Conservation (phyloP, 345 rosid species). For the Rubroshorea leprosula region DNA sequence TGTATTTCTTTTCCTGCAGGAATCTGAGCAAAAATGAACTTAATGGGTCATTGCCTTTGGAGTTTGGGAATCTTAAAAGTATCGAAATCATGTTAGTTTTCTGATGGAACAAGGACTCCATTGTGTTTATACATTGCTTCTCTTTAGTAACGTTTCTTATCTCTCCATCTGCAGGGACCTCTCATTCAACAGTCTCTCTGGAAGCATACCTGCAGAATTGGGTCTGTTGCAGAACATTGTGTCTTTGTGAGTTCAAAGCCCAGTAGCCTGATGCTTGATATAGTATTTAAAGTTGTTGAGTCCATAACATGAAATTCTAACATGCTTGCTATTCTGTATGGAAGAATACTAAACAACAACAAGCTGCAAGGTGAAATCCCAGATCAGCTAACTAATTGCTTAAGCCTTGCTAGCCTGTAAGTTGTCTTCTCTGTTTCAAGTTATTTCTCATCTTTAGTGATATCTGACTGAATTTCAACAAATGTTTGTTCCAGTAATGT, state of each 20-base stretch:
- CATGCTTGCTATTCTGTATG: slow-evolving; percentile 2
- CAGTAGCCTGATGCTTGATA: neutral
- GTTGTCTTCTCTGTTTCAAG: slow-evolving; percentile 11
- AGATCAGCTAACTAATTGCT: slow-evolving; percentile 71
- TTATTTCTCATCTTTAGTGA: neutral
- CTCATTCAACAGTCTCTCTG: slow-evolving; percentile 65
- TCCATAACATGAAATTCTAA: neutral
- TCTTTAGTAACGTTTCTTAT: neutral
- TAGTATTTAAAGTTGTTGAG: neutral
- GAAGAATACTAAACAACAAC: slow-evolving; percentile 75
- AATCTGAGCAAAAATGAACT: slow-evolving; percentile 74
- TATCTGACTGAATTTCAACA: neutral
- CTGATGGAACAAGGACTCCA: neutral
- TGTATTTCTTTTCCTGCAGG: slow-evolving; percentile 22
- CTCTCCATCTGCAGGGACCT: slow-evolving; percentile 46
- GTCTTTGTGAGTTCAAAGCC: slow-evolving; percentile 52
- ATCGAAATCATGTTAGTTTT: slow-evolving; percentile 56
- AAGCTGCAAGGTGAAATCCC: slow-evolving; percentile 75
- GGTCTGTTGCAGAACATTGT: slow-evolving; percentile 78
- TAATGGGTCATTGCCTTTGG: slow-evolving; percentile 57
- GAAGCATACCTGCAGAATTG: slow-evolving; percentile 64
- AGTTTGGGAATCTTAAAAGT: slow-evolving; percentile 79
- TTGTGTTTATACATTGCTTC: neutral
- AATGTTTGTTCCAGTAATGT: slow-evolving; percentile 48
- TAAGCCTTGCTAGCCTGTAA: slow-evolving; percentile 62